Evolutionary conservation across 768 basidiomycete species (phyloP).

Genomic region (Termitomyces sp.): DNA sequence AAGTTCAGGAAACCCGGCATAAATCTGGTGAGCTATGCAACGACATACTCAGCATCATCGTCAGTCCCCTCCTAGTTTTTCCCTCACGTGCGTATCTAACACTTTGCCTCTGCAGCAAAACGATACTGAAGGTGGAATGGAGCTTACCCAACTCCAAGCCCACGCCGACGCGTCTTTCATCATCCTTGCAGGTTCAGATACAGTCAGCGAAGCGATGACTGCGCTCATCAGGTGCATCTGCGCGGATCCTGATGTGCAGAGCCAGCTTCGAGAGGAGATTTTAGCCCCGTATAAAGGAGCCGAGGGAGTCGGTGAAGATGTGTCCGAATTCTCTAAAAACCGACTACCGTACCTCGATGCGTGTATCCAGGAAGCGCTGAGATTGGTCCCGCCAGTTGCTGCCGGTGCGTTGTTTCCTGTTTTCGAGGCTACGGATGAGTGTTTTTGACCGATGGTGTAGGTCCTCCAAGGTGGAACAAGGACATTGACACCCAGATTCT

Average conservation of each 20-base stretch:
- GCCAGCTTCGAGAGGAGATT: conserved; percentile 2
- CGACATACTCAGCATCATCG: conserved; percentile 20
- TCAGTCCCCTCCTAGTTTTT: not conserved
- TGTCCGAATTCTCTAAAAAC: conserved; percentile 1
- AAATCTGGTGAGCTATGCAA: conserved; percentile 7
- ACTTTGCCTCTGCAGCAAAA: conserved; percentile 12
- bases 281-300: conserved; percentile 4
- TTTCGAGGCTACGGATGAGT: not conserved
- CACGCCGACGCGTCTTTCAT: conserved; percentile 18
- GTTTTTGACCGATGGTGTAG: not conserved
- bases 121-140: conserved; percentile 1
- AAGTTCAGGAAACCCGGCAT: conserved; percentile 11
- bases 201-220: conserved; percentile 13
- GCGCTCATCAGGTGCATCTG: conserved; percentile 14
- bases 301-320: conserved; percentile 9
- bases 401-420: conserved; percentile 9
- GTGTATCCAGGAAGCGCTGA: conserved; percentile 20
- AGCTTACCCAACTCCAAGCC: conserved; percentile 12
- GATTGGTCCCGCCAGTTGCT: conserved; percentile 18
- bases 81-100: not conserved
- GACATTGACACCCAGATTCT: conserved; percentile 3
- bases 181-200: conserved; percentile 19
- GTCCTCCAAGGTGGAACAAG: conserved; percentile 12
- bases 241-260: conserved; percentile 3
- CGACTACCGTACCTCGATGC: conserved; percentile 15